phyloP scores from a whole-genome alignment of 306 rosid species.

The Castanopsis chinensis region DNA sequence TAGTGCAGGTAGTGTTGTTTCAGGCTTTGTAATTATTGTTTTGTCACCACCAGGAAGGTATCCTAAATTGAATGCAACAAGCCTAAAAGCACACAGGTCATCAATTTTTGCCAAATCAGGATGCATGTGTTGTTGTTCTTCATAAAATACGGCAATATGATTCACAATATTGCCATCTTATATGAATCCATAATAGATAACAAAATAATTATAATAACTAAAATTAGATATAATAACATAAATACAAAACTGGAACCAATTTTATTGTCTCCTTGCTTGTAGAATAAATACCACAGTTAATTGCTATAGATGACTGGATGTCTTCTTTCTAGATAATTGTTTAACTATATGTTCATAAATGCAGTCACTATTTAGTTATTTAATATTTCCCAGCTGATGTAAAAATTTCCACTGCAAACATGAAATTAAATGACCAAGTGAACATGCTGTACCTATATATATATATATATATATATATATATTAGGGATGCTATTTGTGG shows the following conservation, averaged over 20 bases:
- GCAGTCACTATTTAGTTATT: too few species aligned
- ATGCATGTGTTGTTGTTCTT: not conserved
- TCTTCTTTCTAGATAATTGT: not conserved
- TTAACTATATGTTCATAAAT: too few species aligned
- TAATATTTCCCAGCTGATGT: too few species aligned
- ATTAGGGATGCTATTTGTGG: too few species aligned
- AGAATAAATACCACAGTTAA: not conserved
- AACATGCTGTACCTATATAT: too few species aligned
- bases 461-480: too few species aligned
- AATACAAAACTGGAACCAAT: not conserved
- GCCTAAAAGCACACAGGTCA: slow-evolving; percentile 49
- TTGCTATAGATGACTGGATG: not conserved
- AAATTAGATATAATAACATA: not conserved
- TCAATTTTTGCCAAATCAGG: slow-evolving; percentile 12
- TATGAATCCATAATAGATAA: not conserved
- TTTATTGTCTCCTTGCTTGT: not conserved
- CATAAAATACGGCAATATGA: not conserved
- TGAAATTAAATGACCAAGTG: too few species aligned
- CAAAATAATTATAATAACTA: not conserved
- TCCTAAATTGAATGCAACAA: slow-evolving; percentile 90
- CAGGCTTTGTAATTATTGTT: slow-evolving; percentile 60
- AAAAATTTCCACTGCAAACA: too few species aligned
- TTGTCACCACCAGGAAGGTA: slow-evolving; percentile 95
- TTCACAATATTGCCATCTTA: not conserved
- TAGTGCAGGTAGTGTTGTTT: slow-evolving; percentile 67